Conservation (phyloP, 1,139 yeast species). For the Debaryomycetaceae sp. region DNA sequence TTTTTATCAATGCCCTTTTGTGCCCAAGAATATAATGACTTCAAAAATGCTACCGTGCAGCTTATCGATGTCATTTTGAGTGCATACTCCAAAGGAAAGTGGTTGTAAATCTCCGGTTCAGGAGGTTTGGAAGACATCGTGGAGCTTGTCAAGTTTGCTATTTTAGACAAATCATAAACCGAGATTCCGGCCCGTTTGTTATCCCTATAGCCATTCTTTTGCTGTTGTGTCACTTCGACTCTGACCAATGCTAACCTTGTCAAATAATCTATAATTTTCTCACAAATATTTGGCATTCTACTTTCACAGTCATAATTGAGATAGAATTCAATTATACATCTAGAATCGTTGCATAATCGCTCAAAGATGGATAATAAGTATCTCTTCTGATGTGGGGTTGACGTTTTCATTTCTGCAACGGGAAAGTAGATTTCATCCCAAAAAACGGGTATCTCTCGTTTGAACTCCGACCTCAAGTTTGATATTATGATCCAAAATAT, state of each 20-base stretch:
- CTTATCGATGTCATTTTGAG: slow-evolving; percentile 78
- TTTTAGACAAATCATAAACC: slow-evolving; percentile 67
- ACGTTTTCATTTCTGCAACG: slow-evolving; percentile 84
- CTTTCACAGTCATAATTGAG: slow-evolving; percentile 94
- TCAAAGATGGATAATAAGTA: slow-evolving; percentile 77
- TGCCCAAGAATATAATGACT: slow-evolving; percentile 86
- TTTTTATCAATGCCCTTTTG: slow-evolving; percentile 54
- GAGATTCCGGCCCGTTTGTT: slow-evolving; percentile 60
- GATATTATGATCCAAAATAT: slow-evolving; percentile 88
- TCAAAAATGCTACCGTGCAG: slow-evolving; percentile 76
- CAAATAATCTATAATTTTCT: slow-evolving; percentile 71
- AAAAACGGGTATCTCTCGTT: slow-evolving; percentile 89
- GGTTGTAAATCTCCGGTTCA: slow-evolving; percentile 51
- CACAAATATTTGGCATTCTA: slow-evolving; percentile 80
- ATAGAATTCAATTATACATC: slow-evolving; percentile 87
- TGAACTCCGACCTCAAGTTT: slow-evolving; percentile 81
- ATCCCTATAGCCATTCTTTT: slow-evolving; percentile 63
- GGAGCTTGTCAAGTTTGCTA: slow-evolving; percentile 73
- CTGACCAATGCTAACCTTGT: slow-evolving; percentile 70
- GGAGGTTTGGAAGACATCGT: slow-evolving; percentile 62
- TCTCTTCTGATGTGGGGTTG: slow-evolving; percentile 89
- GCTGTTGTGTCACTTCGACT: slow-evolving; percentile 69
- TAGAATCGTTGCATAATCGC: slow-evolving; percentile 81
- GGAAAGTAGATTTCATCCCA: slow-evolving; percentile 93
- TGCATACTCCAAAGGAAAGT: slow-evolving; percentile 76